phyloP scores from a whole-genome alignment of 2,329 filamentous ascomycete species.

The Penicillium concentricum region DNA sequence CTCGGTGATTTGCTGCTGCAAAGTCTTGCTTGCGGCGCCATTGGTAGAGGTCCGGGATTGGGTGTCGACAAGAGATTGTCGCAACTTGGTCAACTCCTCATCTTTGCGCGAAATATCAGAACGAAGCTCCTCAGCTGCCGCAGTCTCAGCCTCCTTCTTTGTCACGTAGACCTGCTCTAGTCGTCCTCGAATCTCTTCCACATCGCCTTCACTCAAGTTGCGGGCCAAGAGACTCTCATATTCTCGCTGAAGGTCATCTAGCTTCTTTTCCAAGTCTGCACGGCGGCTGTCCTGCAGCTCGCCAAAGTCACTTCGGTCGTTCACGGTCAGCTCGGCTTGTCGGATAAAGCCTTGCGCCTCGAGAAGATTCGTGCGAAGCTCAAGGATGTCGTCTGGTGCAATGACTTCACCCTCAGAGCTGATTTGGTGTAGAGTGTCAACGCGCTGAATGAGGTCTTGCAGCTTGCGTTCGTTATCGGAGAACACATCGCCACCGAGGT shows the following conservation, averaged over 20 bases:
- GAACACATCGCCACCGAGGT: constrained; percentile 88
- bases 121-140: constrained; percentile 75
- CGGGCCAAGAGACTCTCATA: constrained; percentile 80
- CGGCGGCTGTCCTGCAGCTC: constrained; percentile 64
- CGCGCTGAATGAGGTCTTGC: constrained; percentile 75
- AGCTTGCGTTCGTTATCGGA: constrained; percentile 89
- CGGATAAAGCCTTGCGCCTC: constrained; percentile 91
- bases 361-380: constrained; percentile 73
- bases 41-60: constrained; percentile 55
- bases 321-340: constrained; percentile 85
- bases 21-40: constrained; percentile 67
- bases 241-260: constrained; percentile 72
- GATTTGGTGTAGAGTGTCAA: constrained; percentile 75
- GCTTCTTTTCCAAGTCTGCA: constrained; percentile 72
- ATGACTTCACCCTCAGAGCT: constrained; percentile 75
- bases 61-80: constrained; percentile 75
- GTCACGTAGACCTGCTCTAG: constrained; percentile 74
- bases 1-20: constrained; percentile 96
- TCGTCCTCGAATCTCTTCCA: constrained; percentile 78
- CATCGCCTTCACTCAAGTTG: constrained; percentile 74
- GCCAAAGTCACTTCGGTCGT: constrained; percentile 64
- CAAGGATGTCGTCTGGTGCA: constrained; percentile 75
- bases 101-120: constrained; percentile 72
- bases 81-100: constrained; percentile 79
- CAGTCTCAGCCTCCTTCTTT: constrained; percentile 69